These are phyloP conservation scores for Mortierella antarctica DNA, from an alignment of 192 early-diverging fungal species.

Conservation along the genomic window DNA sequence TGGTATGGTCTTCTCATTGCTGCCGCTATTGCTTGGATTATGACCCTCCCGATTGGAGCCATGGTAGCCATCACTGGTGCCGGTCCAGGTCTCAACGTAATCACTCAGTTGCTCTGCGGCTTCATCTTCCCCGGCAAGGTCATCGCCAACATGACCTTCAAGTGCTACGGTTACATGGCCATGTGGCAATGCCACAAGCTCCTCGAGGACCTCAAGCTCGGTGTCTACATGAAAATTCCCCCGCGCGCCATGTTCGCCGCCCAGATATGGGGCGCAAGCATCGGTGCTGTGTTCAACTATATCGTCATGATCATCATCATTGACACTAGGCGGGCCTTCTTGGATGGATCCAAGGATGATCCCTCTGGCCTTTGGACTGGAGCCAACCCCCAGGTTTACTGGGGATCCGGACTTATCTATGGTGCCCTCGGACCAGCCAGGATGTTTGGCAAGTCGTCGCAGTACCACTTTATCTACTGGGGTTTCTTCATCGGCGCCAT, in stretches of 20 bases:
- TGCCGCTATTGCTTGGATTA: slow-evolving; percentile 48
- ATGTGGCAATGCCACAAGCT: slow-evolving; percentile 78
- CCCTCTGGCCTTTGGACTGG: slow-evolving; percentile 64
- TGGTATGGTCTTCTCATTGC: slow-evolving; percentile 63
- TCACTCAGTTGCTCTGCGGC: slow-evolving; percentile 71
- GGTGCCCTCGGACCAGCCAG: slow-evolving; percentile 75
- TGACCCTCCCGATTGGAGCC: slow-evolving; percentile 67
- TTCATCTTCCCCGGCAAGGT: slow-evolving; percentile 66
- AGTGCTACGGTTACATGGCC: slow-evolving; percentile 64
- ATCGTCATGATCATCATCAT: slow-evolving; percentile 53
- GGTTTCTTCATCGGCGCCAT: slow-evolving; percentile 53
- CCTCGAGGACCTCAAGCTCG: slow-evolving; percentile 78
- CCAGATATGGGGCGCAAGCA: slow-evolving; percentile 68
- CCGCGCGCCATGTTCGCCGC: slow-evolving; percentile 72
- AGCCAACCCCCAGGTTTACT: slow-evolving; percentile 63
- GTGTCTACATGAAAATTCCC: slow-evolving; percentile 80
- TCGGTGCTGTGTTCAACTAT: slow-evolving; percentile 59
- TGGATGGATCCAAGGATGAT: slow-evolving; percentile 41
- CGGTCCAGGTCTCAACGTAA: slow-evolving; percentile 63
- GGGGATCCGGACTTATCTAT: slow-evolving; percentile 72
- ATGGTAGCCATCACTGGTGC: slow-evolving; percentile 64
- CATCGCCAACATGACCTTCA: slow-evolving; percentile 68
- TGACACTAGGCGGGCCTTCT: slow-evolving; percentile 20
- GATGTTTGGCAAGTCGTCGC: slow-evolving; percentile 62
- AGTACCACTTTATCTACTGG: slow-evolving; percentile 47